phyloP scores from a whole-genome alignment of 2,329 filamentous ascomycete genomes.

The Paracamarosporium sp. region DNA sequence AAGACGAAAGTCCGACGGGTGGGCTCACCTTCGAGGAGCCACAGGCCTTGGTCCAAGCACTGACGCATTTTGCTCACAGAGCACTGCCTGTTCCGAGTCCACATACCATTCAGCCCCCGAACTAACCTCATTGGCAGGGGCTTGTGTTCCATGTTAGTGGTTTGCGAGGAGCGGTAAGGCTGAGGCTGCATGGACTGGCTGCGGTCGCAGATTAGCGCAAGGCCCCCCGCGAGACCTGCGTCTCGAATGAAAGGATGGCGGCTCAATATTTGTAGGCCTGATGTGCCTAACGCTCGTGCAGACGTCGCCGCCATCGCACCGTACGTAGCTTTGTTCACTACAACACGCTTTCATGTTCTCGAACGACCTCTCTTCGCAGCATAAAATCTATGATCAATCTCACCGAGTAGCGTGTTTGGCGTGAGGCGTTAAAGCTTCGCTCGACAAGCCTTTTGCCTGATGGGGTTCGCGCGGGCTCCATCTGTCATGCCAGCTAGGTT shows the following conservation, averaged over 20 bases:
- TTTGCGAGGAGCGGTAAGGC: neutral
- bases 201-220: neutral
- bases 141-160: neutral
- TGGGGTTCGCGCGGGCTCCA: neutral
- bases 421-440: neutral
- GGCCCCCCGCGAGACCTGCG: neutral
- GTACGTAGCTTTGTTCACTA: neutral
- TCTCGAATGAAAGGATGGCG: conserved; percentile 1
- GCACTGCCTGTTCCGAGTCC: neutral
- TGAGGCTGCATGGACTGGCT: neutral
- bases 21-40: neutral
- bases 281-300: no score
- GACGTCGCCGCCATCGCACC: neutral
- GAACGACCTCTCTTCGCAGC: neutral
- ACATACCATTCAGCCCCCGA: neutral
- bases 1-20: conserved; percentile 4
- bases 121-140: neutral
- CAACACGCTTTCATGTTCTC: neutral
- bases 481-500: neutral
- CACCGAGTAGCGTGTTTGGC: neutral
- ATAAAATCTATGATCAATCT: neutral
- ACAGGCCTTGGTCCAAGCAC: neutral
- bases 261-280: neutral
- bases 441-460: neutral
- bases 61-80: neutral